A percentile compares a stretch with the other conserved stretches of the same genome.
Conservation (phyloP, 257 asterid genomes). For the Osmanthus fragrans region DNA sequence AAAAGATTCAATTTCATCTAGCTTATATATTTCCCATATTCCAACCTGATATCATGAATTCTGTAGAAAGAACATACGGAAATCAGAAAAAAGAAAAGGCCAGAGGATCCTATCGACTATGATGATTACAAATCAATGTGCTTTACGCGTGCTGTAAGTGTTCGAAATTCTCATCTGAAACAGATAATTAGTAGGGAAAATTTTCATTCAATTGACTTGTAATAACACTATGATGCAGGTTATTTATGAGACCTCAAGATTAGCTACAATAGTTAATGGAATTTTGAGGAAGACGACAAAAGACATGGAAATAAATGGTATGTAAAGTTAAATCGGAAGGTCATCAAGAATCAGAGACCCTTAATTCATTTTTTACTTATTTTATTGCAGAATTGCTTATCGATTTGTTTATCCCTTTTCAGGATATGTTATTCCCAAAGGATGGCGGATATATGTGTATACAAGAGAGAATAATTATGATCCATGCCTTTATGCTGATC, state of each 20-base stretch:
- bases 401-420: slow-evolving; percentile 17
- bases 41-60: slow-evolving; percentile 7
- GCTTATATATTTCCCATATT: neutral
- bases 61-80: slow-evolving; percentile 65
- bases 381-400: too few relatives aligned
- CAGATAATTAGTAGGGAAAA: neutral
- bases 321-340: too few relatives aligned
- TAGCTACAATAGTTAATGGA: slow-evolving; percentile 53
- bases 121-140: slow-evolving; percentile 89
- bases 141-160: slow-evolving; percentile 70
- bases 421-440: slow-evolving; percentile 81
- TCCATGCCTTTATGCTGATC: neutral
- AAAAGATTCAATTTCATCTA: neutral
- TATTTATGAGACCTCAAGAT: slow-evolving; percentile 49
- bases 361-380: too few relatives aligned
- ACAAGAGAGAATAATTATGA: slow-evolving; percentile 84
- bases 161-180: neutral
- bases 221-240: slow-evolving; percentile 32
- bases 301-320: slow-evolving; percentile 68
- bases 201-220: neutral
- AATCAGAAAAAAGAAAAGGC: slow-evolving; percentile 66
- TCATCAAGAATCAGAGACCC: too few relatives aligned
- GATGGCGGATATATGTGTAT: slow-evolving; percentile 90
- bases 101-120: slow-evolving; percentile 76
- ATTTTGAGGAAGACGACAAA: slow-evolving; percentile 55